Percentiles rank a stretch among this genome's conserved stretches.
Conservation (phyloP, 306 rosid species). For the Pyrus betulifolia region DNA sequence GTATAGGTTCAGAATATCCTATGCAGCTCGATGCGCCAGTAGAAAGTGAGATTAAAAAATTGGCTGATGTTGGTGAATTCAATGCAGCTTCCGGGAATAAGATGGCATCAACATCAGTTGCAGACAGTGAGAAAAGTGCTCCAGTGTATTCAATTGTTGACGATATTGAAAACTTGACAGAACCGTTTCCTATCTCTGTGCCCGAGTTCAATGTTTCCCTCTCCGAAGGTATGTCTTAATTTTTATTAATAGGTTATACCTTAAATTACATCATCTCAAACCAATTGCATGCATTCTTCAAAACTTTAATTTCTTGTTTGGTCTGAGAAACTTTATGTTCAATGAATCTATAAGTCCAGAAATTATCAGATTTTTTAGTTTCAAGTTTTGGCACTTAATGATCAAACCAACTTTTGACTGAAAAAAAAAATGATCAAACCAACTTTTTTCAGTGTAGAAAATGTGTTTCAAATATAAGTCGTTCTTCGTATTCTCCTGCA, state of each 20-base stretch:
- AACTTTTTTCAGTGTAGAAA: neutral
- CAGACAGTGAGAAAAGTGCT: slow-evolving; percentile 8
- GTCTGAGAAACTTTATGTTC: neutral
- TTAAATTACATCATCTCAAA: neutral
- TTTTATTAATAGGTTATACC: neutral
- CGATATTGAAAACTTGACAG: slow-evolving; percentile 17
- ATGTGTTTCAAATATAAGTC: neutral
- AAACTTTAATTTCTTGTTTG: neutral
- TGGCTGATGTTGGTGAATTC: slow-evolving; percentile 7
- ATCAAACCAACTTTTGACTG: neutral
- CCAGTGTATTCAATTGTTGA: slow-evolving; percentile 18
- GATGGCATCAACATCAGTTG: slow-evolving; percentile 21
- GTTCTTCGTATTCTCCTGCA: neutral
- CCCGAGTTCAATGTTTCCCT: slow-evolving; percentile 12
- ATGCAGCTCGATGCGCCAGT: neutral
- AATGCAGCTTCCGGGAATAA: neutral
- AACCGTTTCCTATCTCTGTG: slow-evolving; percentile 23
- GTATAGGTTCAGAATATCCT: slow-evolving; percentile 15
- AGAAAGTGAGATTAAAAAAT: slow-evolving; percentile 21
- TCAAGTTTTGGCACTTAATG: neutral
- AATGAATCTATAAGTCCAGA: neutral
- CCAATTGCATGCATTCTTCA: neutral
- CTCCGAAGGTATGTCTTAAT: slow-evolving; percentile 23
- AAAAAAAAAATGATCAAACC: neutral
- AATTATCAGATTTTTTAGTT: neutral